Percentiles rank a stretch among this genome's conserved stretches.
Conservation (phyloP, 202 grass and related monocot genomes). For the Zizania palustris region DNA sequence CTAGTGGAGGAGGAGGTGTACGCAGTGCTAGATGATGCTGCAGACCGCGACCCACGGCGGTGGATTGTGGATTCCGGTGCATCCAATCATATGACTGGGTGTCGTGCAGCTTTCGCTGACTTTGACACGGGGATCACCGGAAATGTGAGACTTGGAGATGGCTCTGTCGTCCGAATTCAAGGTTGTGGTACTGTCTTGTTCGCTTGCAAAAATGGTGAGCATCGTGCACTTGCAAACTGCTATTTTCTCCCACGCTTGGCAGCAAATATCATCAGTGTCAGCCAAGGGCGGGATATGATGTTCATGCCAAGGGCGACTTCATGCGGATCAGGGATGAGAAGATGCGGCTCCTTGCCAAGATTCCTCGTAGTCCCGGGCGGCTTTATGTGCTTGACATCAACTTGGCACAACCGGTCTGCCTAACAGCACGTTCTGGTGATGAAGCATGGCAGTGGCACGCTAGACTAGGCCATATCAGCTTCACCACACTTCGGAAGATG, state of each 20-base stretch:
- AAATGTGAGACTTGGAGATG: neutral
- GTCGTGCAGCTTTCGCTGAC: neutral
- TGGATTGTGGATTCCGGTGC: neutral
- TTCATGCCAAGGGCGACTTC: too few species aligned
- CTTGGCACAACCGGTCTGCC: too few species aligned
- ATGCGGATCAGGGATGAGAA: too few species aligned
- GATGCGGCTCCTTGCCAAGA: too few species aligned
- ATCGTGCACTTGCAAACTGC: neutral
- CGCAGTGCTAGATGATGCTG: fast-evolving
- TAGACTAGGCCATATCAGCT: too few species aligned
- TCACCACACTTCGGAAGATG: too few species aligned
- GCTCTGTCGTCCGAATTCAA: neutral
- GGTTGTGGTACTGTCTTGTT: neutral
- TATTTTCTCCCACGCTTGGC: neutral
- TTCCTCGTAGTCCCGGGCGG: too few species aligned
- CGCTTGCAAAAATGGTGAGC: neutral
- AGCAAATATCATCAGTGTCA: neutral
- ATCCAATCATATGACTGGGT: neutral
- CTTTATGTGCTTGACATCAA: too few species aligned
- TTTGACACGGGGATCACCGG: neutral
- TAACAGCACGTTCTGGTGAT: too few species aligned
- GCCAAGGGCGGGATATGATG: neutral
- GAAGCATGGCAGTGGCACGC: too few species aligned
- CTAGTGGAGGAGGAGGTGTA: neutral
- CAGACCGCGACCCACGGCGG: fast-evolving